phyloP scores from a whole-genome alignment of 2,329 filamentous ascomycete species.

The Verticillium zaregamsianum region DNA sequence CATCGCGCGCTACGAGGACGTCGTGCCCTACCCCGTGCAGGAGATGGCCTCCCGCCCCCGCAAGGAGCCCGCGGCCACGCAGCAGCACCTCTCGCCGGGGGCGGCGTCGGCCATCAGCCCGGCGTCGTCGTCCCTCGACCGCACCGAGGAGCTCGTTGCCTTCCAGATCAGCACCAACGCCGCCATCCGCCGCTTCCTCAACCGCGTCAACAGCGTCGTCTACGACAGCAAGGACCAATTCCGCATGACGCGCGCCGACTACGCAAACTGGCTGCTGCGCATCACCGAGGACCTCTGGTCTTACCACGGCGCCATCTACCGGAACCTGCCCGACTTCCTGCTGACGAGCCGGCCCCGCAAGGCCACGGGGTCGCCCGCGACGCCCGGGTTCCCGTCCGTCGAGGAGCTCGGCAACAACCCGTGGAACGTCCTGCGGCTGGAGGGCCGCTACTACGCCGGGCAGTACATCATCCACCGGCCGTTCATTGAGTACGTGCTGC shows the following conservation, averaged over 20 bases:
- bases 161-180: slow-evolving; percentile 26
- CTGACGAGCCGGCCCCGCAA: slow-evolving; percentile 11
- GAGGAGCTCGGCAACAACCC: slow-evolving; percentile 20
- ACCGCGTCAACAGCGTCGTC: slow-evolving; percentile 23
- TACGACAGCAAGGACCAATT: slow-evolving; percentile 22
- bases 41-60: background rate
- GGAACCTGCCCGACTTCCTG: slow-evolving; percentile 19
- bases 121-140: background rate
- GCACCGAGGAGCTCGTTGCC: slow-evolving; percentile 19
- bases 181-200: slow-evolving; percentile 22
- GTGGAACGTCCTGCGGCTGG: slow-evolving; percentile 23
- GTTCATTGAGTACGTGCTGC: slow-evolving; percentile 21
- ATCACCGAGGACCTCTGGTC: slow-evolving; percentile 21
- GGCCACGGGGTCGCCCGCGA: slow-evolving; percentile 1
- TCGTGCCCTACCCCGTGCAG: slow-evolving; percentile 17
- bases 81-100: background rate
- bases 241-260: slow-evolving; percentile 14
- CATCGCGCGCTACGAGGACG: slow-evolving; percentile 22
- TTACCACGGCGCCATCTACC: slow-evolving; percentile 20
- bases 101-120: background rate
- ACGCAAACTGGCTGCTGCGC: slow-evolving; percentile 20
- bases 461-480: slow-evolving; percentile 26
- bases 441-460: slow-evolving; percentile 22
- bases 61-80: background rate
- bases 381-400: slow-evolving; percentile 8